A percentile compares a stretch with the other conserved stretches of the same genome.
Evolutionary conservation across 768 basidiomycete genomes (phyloP).

Genomic region (Podaxis mareebaensis): DNA sequence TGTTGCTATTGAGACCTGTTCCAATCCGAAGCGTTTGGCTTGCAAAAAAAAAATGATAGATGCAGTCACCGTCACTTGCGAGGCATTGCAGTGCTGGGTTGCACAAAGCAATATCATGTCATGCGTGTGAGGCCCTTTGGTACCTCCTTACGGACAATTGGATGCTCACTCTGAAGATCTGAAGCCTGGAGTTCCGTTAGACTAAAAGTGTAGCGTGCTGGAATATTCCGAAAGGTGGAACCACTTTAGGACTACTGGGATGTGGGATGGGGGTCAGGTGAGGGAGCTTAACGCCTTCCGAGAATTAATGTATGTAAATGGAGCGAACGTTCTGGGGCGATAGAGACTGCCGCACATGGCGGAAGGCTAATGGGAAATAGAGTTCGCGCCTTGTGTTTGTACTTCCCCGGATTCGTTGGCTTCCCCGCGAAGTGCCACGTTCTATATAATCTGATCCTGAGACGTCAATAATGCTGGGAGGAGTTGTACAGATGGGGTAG

Average conservation of each 20-base stretch:
- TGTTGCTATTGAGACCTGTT: conserved; percentile 2
- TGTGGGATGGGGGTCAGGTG: conserved; percentile 6
- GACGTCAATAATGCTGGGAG: conserved; percentile 3
- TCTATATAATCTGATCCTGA: neutral
- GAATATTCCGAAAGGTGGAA: conserved; percentile 4
- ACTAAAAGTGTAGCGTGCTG: conserved; percentile 10
- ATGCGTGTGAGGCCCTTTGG: neutral
- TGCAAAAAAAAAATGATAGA: too few relatives aligned
- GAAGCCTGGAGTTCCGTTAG: neutral
- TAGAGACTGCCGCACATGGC: conserved; percentile 9
- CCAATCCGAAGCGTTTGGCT: too few relatives aligned
- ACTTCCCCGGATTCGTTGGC: conserved; percentile 6
- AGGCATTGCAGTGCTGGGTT: neutral
- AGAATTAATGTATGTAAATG: conserved; percentile 15
- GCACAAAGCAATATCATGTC: neutral
- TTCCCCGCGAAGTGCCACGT: conserved; percentile 7
- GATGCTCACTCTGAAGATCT: neutral
- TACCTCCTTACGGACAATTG: too few relatives aligned
- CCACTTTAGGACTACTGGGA: neutral
- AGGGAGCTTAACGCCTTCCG: conserved; percentile 8
- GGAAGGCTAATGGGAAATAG: conserved; percentile 10
- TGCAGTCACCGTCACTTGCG: too few relatives aligned
- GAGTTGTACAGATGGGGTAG: conserved; percentile 5
- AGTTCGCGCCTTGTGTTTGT: conserved; percentile 1
- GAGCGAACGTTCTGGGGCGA: conserved; percentile 8